Evolutionary conservation across 2,329 filamentous ascomycete species (phyloP).

Genomic region (Amauroascus niger): DNA sequence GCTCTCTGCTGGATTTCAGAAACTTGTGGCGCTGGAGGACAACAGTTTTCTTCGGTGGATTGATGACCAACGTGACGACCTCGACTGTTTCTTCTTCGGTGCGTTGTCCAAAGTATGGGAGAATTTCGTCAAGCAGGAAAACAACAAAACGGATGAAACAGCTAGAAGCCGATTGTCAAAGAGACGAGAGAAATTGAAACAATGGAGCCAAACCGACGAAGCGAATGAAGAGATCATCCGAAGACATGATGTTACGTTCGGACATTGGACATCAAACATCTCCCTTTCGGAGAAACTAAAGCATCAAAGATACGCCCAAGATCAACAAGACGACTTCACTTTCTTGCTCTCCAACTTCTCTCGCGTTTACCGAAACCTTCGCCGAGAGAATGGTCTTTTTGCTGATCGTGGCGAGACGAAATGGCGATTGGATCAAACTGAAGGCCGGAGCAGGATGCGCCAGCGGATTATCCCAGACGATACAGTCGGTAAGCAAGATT

Average conservation of each 20-base stretch:
- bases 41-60: slow-evolving; percentile 82
- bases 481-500: slow-evolving; percentile 57
- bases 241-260: slow-evolving; percentile 77
- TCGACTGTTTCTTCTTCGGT: slow-evolving; percentile 75
- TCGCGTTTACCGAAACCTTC: slow-evolving; percentile 68
- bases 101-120: slow-evolving; percentile 78
- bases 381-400: slow-evolving; percentile 71
- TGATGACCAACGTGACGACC: slow-evolving; percentile 64
- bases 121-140: slow-evolving; percentile 73
- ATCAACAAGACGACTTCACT: slow-evolving; percentile 79
- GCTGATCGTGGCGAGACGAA: slow-evolving; percentile 55
- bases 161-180: slow-evolving; percentile 60
- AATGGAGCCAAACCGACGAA: slow-evolving; percentile 64
- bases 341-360: slow-evolving; percentile 68
- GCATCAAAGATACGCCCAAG: slow-evolving; percentile 77
- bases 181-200: slow-evolving; percentile 69
- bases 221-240: slow-evolving; percentile 61
- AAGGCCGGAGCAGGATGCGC: slow-evolving; percentile 91
- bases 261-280: slow-evolving; percentile 91
- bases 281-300: slow-evolving; percentile 87
- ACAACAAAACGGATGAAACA: slow-evolving; percentile 66
- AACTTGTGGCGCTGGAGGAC: slow-evolving; percentile 79
- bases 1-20: slow-evolving; percentile 67
- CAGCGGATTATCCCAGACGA: slow-evolving; percentile 75
- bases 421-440: slow-evolving; percentile 92